Conservation (phyloP, 768 basidiomycete genomes). For the Pleurotus cornucopiae region DNA sequence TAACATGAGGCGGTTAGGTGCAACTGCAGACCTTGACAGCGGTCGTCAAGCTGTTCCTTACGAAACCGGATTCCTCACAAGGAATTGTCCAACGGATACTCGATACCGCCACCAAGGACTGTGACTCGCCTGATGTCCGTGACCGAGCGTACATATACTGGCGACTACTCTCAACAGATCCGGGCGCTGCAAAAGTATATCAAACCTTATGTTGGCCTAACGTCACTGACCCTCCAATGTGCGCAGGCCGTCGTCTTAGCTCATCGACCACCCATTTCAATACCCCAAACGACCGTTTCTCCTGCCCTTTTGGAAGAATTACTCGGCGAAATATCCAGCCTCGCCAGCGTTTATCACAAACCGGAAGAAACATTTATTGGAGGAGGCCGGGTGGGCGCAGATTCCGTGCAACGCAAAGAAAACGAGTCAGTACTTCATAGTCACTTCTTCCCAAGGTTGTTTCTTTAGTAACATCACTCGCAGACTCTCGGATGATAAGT, state of each 20-base stretch:
- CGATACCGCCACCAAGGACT: slow-evolving; percentile 93
- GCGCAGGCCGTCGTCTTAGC: slow-evolving; percentile 79
- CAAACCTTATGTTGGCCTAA: not conserved
- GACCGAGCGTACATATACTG: slow-evolving; percentile 99
- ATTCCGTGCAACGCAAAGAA: slow-evolving; percentile 65
- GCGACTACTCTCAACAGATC: slow-evolving; percentile 91
- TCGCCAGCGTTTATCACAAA: slow-evolving; percentile 97
- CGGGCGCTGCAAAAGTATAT: slow-evolving; percentile 87
- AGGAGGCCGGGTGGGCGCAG: slow-evolving; percentile 81
- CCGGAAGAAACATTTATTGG: slow-evolving; percentile 96
- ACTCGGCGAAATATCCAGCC: slow-evolving; percentile 79
- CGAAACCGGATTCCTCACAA: slow-evolving; percentile 91
- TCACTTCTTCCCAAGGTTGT: not conserved
- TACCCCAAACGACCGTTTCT: slow-evolving; percentile 88
- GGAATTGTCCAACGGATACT: slow-evolving; percentile 89
- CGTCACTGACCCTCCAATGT: not conserved
- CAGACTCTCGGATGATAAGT: slow-evolving; percentile 65
- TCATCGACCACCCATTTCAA: slow-evolving; percentile 87
- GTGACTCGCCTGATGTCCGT: slow-evolving; percentile 93
- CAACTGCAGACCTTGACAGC: slow-evolving; percentile 87
- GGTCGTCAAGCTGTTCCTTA: slow-evolving; percentile 94
- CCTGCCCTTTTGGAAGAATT: slow-evolving; percentile 88
- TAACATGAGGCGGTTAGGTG: slow-evolving; percentile 32
- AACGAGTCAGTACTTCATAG: slow-evolving; percentile 43
- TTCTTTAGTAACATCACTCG: not conserved